A percentile compares a stretch with the other conserved stretches of the same genome.
Conservation (phyloP, 495 filamentous ascomycete genomes). For the Aspergillus egyptiacus region DNA sequence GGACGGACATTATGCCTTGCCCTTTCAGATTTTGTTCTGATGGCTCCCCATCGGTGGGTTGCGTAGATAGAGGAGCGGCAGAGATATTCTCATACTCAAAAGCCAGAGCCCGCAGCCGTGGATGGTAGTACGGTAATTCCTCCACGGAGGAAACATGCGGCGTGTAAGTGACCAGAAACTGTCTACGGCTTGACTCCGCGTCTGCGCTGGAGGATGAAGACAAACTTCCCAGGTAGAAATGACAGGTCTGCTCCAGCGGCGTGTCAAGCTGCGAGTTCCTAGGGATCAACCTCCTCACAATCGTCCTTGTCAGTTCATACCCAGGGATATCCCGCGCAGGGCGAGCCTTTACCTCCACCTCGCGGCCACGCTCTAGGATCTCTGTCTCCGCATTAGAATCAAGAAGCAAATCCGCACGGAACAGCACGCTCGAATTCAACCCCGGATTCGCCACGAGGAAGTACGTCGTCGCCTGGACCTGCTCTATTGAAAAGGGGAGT, state of each 20-base stretch:
- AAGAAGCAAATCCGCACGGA: constrained; percentile 78
- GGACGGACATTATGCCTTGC: constrained; percentile 25
- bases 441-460: constrained; percentile 82
- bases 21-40: constrained; percentile 6
- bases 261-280: constrained; percentile 71
- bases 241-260: constrained; percentile 71
- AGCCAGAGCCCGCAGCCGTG: constrained; percentile 62
- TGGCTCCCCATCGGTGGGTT: neutral
- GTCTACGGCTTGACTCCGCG: neutral
- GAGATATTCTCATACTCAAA: constrained; percentile 49
- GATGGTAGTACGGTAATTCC: constrained; percentile 83
- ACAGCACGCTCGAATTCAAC: constrained; percentile 73
- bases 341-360: constrained; percentile 6
- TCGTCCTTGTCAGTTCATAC: constrained; percentile 51
- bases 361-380: constrained; percentile 1
- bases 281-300: constrained; percentile 73
- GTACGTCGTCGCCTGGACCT: constrained; percentile 59
- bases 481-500: constrained; percentile 47
- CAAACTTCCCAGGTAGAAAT: constrained; percentile 51
- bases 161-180: constrained; percentile 66
- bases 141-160: constrained; percentile 59
- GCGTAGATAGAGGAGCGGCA: constrained; percentile 23
- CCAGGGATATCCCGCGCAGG: constrained; percentile 40
- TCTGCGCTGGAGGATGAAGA: neutral
- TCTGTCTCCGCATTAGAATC: constrained; percentile 34